A percentile compares a stretch with the other conserved stretches of the same genome.
These are phyloP conservation scores for Aspergillus chevalieri DNA, from an alignment of 2,329 filamentous ascomycete genomes.

Conservation along the genomic window DNA sequence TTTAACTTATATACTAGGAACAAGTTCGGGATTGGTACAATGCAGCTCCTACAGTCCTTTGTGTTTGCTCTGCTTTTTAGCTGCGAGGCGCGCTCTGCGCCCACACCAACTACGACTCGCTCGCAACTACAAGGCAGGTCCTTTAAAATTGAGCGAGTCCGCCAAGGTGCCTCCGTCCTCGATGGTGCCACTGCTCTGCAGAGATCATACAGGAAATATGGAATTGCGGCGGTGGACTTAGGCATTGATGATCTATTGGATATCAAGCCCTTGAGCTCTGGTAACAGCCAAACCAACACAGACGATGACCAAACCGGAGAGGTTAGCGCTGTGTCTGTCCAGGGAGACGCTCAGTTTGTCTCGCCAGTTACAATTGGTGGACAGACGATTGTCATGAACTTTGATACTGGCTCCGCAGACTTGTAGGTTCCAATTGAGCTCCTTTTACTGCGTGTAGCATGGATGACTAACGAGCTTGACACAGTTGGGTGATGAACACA, in stretches of 20 bases:
- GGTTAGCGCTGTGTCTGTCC: constrained; percentile 59
- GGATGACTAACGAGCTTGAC: neutral
- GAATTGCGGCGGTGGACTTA: constrained; percentile 40
- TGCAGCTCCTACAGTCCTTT: constrained; percentile 25
- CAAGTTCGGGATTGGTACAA: constrained; percentile 10
- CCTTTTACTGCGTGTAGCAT: neutral
- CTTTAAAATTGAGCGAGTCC: constrained; percentile 56
- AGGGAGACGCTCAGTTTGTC: constrained; percentile 64
- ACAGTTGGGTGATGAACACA: constrained; percentile 64
- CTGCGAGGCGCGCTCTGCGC: constrained; percentile 27
- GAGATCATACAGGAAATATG: constrained; percentile 64
- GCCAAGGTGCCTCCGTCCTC: constrained; percentile 50
- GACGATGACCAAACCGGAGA: constrained; percentile 43
- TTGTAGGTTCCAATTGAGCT: constrained; percentile 42
- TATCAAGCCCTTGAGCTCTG: constrained; percentile 26
- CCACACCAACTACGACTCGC: constrained; percentile 15
- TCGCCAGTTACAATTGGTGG: constrained; percentile 64
- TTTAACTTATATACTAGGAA: neutral
- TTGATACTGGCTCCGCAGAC: constrained; percentile 71
- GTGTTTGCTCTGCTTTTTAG: constrained; percentile 25
- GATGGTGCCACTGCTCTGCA: constrained; percentile 58
- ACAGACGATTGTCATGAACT: constrained; percentile 62
- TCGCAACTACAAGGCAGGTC: constrained; percentile 34
- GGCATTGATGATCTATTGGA: constrained; percentile 36
- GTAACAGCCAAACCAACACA: constrained; percentile 20